phyloP scores from a whole-genome alignment of 371 early-diverging fungal genomes.

The Mucor lusitanicus region DNA sequence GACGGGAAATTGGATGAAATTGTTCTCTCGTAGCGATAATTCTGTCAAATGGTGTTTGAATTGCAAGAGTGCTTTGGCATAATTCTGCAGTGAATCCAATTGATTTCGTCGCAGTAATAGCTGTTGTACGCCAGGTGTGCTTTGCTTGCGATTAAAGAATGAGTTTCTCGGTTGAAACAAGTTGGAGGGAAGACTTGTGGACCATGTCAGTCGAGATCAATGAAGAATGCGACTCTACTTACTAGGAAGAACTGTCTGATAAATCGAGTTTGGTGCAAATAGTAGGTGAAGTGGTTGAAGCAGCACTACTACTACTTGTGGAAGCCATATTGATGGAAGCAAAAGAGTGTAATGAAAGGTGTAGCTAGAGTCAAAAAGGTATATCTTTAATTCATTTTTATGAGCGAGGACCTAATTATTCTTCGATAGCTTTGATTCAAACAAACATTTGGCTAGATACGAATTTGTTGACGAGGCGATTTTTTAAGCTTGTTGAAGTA shows the following conservation, averaged over 20 bases:
- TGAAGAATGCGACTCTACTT: neutral
- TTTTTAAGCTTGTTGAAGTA: neutral
- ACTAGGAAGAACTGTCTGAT: slow-evolving; percentile 22
- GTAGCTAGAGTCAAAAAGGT: too few relatives aligned
- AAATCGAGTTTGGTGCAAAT: slow-evolving; percentile 13
- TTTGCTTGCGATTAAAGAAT: slow-evolving; percentile 16
- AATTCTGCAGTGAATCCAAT: slow-evolving; percentile 14
- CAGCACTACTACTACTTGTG: neutral
- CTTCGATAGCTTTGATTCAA: neutral
- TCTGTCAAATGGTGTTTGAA: slow-evolving; percentile 27
- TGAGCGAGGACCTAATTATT: neutral
- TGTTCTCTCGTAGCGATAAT: slow-evolving; percentile 52
- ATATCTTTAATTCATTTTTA: neutral
- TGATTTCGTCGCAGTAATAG: slow-evolving; percentile 23
- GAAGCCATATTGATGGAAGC: neutral
- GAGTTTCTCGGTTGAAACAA: slow-evolving; percentile 11
- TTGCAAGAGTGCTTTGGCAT: slow-evolving; percentile 15
- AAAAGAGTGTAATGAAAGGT: neutral
- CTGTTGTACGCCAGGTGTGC: slow-evolving; percentile 11
- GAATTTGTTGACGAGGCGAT: neutral
- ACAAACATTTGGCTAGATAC: neutral
- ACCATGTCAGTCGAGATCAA: neutral
- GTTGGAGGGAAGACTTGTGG: slow-evolving; percentile 21
- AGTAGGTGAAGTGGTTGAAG: neutral
- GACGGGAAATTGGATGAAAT: slow-evolving; percentile 49